A percentile compares a stretch with the other conserved stretches of the same genome.
phyloP scores from a whole-genome alignment of 805 yeast species.

The Kuraishia ogatae region DNA sequence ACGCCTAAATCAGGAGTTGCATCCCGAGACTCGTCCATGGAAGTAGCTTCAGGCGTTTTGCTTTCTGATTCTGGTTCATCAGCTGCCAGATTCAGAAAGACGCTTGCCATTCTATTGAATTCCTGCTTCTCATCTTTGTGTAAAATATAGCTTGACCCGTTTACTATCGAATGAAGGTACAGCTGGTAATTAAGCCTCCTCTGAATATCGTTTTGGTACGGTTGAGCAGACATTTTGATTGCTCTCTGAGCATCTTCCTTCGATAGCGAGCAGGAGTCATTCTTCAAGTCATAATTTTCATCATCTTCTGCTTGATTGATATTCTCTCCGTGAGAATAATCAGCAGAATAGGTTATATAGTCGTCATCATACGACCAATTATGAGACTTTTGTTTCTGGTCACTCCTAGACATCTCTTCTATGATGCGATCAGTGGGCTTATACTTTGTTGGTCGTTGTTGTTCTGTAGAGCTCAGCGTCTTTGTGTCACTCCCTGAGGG shows the following conservation, averaged over 20 bases:
- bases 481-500: too few species aligned
- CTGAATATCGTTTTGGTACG: background rate
- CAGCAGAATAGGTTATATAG: background rate
- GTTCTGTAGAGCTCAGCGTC: too few species aligned
- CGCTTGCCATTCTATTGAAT: background rate
- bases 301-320: background rate
- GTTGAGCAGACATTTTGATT: background rate
- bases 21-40: background rate
- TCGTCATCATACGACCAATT: background rate
- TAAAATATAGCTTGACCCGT: background rate
- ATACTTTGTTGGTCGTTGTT: background rate
- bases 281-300: too few species aligned
- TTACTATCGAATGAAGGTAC: background rate
- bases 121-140: background rate
- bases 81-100: background rate
- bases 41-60: background rate
- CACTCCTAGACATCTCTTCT: background rate
- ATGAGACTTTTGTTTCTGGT: background rate
- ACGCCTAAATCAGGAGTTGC: background rate
- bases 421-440: background rate
- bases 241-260: background rate
- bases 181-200: background rate
- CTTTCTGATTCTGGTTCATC: background rate
- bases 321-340: too few species aligned
- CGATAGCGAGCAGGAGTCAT: background rate